Conservation (phyloP, 2,329 filamentous ascomycete species). For the Ophiocordyceps camponoti-leonardi region DNA sequence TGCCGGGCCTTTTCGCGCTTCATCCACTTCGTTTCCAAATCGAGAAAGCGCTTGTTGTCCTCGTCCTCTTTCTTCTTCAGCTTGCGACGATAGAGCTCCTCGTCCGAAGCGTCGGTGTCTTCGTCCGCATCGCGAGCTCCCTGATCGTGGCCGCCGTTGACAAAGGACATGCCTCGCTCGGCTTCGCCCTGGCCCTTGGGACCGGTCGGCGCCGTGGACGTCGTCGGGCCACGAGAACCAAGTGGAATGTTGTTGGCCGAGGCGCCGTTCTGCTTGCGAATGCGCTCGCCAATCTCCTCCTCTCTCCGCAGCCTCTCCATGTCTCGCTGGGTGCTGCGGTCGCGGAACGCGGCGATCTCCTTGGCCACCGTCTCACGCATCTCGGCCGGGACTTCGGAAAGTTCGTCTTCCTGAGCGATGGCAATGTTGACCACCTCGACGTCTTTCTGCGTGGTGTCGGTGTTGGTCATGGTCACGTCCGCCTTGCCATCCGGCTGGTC, state of each 20-base stretch:
- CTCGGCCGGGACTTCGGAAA: conserved; percentile 87
- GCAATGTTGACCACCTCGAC: conserved; percentile 84
- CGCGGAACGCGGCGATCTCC: conserved; percentile 88
- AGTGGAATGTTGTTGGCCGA: conserved; percentile 36
- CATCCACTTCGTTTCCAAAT: conserved; percentile 78
- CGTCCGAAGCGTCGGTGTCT: conserved; percentile 73
- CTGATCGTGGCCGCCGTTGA: conserved; percentile 51
- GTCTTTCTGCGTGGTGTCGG: conserved; percentile 39
- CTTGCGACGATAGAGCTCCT: conserved; percentile 62
- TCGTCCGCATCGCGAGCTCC: conserved; percentile 58
- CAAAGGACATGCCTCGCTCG: conserved; percentile 47
- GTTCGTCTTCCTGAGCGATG: conserved; percentile 73
- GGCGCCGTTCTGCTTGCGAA: conserved; percentile 54
- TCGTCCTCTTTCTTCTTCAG: conserved; percentile 57
- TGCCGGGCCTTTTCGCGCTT: conserved; percentile 75
- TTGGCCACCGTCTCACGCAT: conserved; percentile 90
- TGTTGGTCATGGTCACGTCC: conserved; percentile 44
- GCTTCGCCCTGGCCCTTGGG: conserved; percentile 48
- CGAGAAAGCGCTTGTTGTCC: conserved; percentile 62
- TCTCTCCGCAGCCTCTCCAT: conserved; percentile 74
- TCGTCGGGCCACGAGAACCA: conserved; percentile 22
- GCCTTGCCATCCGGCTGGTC: conserved; percentile 40
- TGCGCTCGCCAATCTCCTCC: conserved; percentile 80
- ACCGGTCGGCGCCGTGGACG: conserved; percentile 51
- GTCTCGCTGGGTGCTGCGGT: conserved; percentile 76